phyloP scores from a whole-genome alignment of 306 rosid genomes.

The Quercus agrifolia region DNA sequence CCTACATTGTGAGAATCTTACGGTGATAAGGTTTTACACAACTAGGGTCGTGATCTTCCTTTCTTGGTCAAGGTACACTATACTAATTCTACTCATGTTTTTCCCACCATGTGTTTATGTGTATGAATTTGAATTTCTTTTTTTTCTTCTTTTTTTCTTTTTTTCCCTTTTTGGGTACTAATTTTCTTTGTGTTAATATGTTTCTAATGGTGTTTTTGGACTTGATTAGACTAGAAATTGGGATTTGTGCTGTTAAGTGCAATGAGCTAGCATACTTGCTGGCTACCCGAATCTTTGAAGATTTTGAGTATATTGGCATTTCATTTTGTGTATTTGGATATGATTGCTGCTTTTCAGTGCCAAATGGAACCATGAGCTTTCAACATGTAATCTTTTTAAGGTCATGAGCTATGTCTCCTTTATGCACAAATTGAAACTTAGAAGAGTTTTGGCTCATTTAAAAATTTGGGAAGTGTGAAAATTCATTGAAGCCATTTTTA shows the following conservation, averaged over 20 bases:
- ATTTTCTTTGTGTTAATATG: neutral
- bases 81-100: neutral
- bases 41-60: conserved; percentile 86
- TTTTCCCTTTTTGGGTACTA: neutral
- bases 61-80: conserved; percentile 77
- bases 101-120: neutral
- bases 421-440: neutral
- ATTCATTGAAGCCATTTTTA: neutral
- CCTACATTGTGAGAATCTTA: conserved; percentile 36
- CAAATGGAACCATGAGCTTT: neutral
- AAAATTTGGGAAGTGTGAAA: neutral
- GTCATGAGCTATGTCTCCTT: neutral
- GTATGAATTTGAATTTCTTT: neutral
- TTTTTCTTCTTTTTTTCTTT: no score
- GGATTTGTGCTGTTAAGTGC: neutral
- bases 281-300: no score
- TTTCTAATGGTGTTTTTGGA: no score
- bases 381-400: neutral
- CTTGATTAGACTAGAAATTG: no score
- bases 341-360: neutral
- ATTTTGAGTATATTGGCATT: no score
- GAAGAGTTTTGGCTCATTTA: neutral
- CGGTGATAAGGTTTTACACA: conserved; percentile 52
- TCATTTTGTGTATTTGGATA: no score
- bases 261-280: no score